Percentiles rank a stretch among this genome's conserved stretches.
Evolutionary conservation across 2,329 filamentous ascomycete genomes (phyloP).

Genomic region (Sporothrix phasma): DNA sequence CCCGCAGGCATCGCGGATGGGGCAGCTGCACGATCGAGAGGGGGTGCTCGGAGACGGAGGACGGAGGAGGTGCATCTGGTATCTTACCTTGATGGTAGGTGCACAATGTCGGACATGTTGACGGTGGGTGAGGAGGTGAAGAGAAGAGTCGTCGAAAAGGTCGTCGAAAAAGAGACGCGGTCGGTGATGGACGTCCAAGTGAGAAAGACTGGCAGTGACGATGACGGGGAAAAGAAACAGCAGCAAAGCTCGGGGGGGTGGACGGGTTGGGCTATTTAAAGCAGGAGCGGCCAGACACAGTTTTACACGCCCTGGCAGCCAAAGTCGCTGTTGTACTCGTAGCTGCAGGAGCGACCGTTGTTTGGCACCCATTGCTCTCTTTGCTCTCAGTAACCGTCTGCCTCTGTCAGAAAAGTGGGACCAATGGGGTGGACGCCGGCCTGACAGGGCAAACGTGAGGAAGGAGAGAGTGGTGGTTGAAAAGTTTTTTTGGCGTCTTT

Average conservation of each 20-base stretch:
- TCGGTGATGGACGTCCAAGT: not conserved
- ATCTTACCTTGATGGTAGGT: constrained; percentile 63
- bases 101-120: constrained; percentile 60
- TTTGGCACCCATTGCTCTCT: not conserved
- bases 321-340: not conserved
- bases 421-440: not conserved
- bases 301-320: too few relatives aligned
- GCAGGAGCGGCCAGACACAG: not conserved
- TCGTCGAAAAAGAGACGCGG: not conserved
- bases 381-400: not conserved
- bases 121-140: not conserved
- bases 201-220: not conserved
- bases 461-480: not conserved
- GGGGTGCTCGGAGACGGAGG: too few relatives aligned
- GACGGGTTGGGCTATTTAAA: constrained; percentile 10
- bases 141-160: constrained; percentile 2
- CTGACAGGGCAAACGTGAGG: not conserved
- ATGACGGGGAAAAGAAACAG: not conserved
- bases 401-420: not conserved
- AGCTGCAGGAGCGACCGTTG: not conserved
- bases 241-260: not conserved
- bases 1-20: not conserved
- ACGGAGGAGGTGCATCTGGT: too few relatives aligned
- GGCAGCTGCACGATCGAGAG: not conserved
- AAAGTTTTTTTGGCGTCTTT: not conserved